Percentiles rank a stretch among this genome's conserved stretches.
Conservation (phyloP, 2,329 filamentous ascomycete species). For the Trichoderma lentiforme region DNA sequence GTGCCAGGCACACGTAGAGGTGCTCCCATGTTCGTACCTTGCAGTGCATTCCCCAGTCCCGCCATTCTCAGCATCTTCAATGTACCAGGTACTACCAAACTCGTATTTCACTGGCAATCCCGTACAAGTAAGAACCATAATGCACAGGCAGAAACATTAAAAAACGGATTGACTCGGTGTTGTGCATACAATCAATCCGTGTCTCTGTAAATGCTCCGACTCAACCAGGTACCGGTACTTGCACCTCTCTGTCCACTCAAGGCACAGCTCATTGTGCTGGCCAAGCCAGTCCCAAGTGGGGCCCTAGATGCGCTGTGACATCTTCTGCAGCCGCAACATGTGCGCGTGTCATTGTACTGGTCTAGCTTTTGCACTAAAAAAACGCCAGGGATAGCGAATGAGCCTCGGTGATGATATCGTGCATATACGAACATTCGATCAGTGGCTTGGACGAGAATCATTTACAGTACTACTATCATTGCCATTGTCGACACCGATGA, state of each 20-base stretch:
- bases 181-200: neutral
- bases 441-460: neutral
- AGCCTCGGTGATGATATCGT: neutral
- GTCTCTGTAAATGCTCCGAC: neutral
- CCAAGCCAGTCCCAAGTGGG: neutral
- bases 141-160: neutral
- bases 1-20: neutral
- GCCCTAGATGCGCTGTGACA: slow-evolving; percentile 7
- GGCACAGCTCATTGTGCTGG: neutral
- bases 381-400: neutral
- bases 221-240: neutral
- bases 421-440: neutral
- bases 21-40: neutral
- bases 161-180: neutral
- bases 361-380: neutral
- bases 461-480: neutral
- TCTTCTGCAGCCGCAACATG: neutral
- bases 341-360: neutral
- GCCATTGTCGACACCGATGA: neutral
- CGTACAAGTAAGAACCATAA: neutral
- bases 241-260: neutral
- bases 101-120: neutral
- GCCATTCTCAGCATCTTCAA: neutral
- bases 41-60: neutral
- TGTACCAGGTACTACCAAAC: neutral